Evolutionary conservation across 257 asterid species (phyloP).

Genomic region (Vinca minor): DNA sequence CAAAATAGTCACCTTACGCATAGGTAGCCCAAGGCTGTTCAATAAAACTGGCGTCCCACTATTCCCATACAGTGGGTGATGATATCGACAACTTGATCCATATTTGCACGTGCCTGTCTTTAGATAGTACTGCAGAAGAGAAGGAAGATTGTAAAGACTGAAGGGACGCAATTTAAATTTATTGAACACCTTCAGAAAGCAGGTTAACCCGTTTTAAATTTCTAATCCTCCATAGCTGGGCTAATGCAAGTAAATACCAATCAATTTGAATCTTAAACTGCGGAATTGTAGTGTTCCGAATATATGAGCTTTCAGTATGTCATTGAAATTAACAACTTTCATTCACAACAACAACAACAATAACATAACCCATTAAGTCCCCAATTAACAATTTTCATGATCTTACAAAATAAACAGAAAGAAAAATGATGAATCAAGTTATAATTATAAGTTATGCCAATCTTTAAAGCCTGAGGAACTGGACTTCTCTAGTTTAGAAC

Average conservation of each 20-base stretch:
- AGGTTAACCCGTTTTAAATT: background rate
- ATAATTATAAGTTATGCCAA: no score
- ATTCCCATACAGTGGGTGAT: constrained; percentile 56
- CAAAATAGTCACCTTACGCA: constrained; percentile 50
- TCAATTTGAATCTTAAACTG: background rate
- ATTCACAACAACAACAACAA: no score
- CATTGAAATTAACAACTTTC: background rate
- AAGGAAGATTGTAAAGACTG: background rate
- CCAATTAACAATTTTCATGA: background rate
- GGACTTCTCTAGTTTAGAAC: background rate
- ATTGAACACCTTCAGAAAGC: background rate
- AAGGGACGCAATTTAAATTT: background rate
- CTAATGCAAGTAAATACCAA: no score
- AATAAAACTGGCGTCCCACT: constrained; percentile 25
- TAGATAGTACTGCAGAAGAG: constrained; percentile 48
- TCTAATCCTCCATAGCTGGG: background rate
- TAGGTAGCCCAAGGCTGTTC: constrained; percentile 57
- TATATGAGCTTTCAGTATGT: background rate
- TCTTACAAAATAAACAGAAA: background rate
- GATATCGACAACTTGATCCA: constrained; percentile 58
- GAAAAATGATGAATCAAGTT: no score
- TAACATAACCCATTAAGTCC: no score
- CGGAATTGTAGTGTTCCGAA: background rate
- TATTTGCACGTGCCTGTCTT: constrained; percentile 72
- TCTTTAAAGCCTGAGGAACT: no score